phyloP scores from a whole-genome alignment of 306 rosid genomes.

The Castanea mollissima region DNA sequence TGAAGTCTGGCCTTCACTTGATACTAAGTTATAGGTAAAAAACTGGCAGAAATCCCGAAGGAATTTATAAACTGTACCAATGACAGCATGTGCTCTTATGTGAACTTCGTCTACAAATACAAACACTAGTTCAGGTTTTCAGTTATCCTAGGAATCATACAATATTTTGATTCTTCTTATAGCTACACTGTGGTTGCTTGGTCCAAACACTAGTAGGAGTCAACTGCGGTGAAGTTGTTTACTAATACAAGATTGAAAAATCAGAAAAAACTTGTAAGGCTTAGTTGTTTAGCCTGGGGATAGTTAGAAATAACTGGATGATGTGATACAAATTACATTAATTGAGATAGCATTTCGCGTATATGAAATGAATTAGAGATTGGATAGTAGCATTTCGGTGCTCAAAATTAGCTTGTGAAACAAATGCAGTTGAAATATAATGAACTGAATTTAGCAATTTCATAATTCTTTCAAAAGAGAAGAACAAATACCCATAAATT shows the following conservation, averaged over 20 bases:
- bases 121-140: too few species aligned
- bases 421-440: neutral
- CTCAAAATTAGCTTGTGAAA: neutral
- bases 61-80: neutral
- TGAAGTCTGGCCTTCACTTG: neutral
- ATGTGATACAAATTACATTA: too few species aligned
- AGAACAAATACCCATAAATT: too few species aligned
- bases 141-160: too few species aligned
- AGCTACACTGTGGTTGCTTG: too few species aligned
- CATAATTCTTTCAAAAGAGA: neutral
- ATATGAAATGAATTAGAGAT: neutral
- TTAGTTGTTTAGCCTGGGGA: neutral
- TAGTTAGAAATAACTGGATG: too few species aligned
- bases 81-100: neutral
- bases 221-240: too few species aligned
- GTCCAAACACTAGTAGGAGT: too few species aligned
- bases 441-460: neutral
- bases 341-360: neutral
- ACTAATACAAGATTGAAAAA: too few species aligned
- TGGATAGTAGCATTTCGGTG: neutral
- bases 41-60: neutral
- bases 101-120: neutral
- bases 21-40: neutral
- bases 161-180: too few species aligned
- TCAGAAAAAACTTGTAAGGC: neutral